A percentile compares a stretch with the other conserved stretches of the same genome.
Evolutionary conservation across 2,329 filamentous ascomycete species (phyloP).

Genomic region (Penicillium rolfsii): DNA sequence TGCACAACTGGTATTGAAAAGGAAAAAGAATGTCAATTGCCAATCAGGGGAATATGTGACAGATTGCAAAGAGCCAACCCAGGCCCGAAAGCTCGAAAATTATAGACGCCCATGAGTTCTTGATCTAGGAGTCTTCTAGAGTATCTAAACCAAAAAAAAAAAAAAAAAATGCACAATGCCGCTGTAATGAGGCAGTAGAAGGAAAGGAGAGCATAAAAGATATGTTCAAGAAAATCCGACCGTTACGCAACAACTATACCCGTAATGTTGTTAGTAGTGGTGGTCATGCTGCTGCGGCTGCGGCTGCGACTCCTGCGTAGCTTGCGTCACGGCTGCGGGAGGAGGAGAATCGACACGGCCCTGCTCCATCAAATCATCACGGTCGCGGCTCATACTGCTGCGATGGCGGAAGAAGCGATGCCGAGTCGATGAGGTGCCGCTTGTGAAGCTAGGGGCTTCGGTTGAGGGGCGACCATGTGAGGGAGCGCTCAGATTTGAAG

Average conservation of each 20-base stretch:
- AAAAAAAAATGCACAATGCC: not conserved
- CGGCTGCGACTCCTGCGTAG: not conserved
- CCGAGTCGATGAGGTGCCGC: slow-evolving; percentile 50
- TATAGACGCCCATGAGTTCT: not conserved
- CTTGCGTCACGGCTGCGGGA: not conserved
- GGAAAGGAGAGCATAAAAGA: not conserved
- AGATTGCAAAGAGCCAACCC: slow-evolving; percentile 2
- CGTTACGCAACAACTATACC: not conserved
- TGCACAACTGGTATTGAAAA: too few species aligned
- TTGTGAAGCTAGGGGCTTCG: slow-evolving; percentile 38
- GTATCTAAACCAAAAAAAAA: not conserved
- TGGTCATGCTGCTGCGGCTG: not conserved
- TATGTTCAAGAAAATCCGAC: slow-evolving; percentile 3
- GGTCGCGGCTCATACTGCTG: slow-evolving; percentile 32
- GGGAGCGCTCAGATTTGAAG: slow-evolving; percentile 33
- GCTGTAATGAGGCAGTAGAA: not conserved
- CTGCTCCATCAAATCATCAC: slow-evolving; percentile 52
- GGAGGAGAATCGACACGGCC: slow-evolving; percentile 45
- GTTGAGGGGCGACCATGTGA: slow-evolving; percentile 33
- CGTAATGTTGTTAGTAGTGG: not conserved
- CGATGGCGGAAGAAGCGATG: slow-evolving; percentile 66
- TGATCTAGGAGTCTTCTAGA: not conserved
- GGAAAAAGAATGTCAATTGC: not conserved
- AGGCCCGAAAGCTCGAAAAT: not conserved
- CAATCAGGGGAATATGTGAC: not conserved